These are phyloP conservation scores for Tulasnella sp. DNA, from an alignment of 768 basidiomycete species.

Conservation along the genomic window DNA sequence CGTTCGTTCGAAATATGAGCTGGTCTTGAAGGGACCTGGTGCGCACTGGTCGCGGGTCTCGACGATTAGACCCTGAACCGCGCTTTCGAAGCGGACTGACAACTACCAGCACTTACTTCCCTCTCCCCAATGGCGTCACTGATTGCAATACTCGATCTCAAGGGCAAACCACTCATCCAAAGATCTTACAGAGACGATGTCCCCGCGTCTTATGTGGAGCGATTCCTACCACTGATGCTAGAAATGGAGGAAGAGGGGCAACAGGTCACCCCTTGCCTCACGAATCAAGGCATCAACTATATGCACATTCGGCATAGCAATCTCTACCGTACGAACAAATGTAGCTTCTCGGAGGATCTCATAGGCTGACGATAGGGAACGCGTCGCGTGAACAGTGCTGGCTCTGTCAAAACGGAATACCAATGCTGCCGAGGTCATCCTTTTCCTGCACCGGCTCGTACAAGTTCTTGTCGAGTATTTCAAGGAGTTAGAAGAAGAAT, in stretches of 20 bases:
- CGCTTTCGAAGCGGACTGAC: conserved; percentile 1
- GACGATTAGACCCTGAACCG: not conserved
- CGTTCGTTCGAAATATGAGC: not conserved
- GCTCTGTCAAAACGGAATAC: conserved; percentile 94
- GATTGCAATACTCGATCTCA: conserved; percentile 95
- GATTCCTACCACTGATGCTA: conserved; percentile 88
- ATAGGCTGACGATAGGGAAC: not conserved
- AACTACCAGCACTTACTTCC: not conserved
- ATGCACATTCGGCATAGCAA: conserved; percentile 99
- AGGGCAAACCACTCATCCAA: conserved; percentile 97
- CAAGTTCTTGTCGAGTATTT: conserved; percentile 97
- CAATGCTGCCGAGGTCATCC: conserved; percentile 94
- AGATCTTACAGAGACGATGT: conserved; percentile 97
- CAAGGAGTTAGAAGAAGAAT: conserved; percentile 99
- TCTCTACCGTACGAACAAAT: conserved; percentile 74
- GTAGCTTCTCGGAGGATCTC: too few species aligned
- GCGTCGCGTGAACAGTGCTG: conserved; percentile 61
- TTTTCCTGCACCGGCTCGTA: conserved; percentile 89
- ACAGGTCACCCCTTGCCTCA: conserved; percentile 95
- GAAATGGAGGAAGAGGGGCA: conserved; percentile 98
- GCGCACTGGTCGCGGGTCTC: not conserved
- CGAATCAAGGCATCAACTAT: conserved; percentile 93
- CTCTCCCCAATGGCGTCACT: conserved; percentile 57
- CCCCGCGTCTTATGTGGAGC: conserved; percentile 82
- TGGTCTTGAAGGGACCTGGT: not conserved